Conservation (phyloP, 805 yeast species). For the Lipomyces sp. region DNA sequence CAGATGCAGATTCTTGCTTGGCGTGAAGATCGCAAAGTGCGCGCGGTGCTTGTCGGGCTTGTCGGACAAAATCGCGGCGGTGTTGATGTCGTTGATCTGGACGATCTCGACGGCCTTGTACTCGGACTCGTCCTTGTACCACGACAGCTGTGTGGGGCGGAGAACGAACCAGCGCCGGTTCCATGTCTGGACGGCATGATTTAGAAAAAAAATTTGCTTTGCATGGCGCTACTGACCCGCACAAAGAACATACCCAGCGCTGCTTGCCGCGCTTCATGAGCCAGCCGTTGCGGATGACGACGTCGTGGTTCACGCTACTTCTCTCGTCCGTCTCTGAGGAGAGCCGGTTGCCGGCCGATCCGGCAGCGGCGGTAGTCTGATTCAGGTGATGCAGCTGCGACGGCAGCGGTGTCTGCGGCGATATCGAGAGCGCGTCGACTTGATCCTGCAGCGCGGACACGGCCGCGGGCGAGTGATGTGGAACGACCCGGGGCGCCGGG, state of each 20-base stretch:
- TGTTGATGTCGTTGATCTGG: slow-evolving; percentile 36
- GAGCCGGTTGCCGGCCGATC: background rate
- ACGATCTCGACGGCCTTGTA: slow-evolving; percentile 37
- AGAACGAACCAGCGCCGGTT: slow-evolving; percentile 39
- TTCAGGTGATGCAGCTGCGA: slow-evolving; percentile 3
- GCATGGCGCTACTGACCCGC: background rate
- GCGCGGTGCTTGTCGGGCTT: slow-evolving; percentile 15
- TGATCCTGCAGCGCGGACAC: slow-evolving; percentile 23
- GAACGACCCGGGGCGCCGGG: slow-evolving; percentile 12
- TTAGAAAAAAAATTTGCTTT: background rate
- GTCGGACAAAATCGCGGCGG: slow-evolving; percentile 35
- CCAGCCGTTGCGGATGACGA: slow-evolving; percentile 35
- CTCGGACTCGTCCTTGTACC: slow-evolving; percentile 39
- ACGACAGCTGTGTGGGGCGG: slow-evolving; percentile 35
- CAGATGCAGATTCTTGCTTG: slow-evolving; percentile 34
- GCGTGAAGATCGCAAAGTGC: slow-evolving; percentile 38
- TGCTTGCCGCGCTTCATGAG: slow-evolving; percentile 32
- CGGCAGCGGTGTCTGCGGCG: slow-evolving; percentile 20
- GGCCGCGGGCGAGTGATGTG: slow-evolving; percentile 23
- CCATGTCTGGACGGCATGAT: no score
- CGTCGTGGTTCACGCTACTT: slow-evolving; percentile 7
- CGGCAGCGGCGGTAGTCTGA: background rate
- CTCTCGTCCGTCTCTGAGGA: slow-evolving; percentile 16
- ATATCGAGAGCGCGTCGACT: slow-evolving; percentile 11
- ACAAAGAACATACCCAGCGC: slow-evolving; percentile 9